Conservation (phyloP, 768 basidiomycete genomes). For the Lactifluus piperatus region DNA sequence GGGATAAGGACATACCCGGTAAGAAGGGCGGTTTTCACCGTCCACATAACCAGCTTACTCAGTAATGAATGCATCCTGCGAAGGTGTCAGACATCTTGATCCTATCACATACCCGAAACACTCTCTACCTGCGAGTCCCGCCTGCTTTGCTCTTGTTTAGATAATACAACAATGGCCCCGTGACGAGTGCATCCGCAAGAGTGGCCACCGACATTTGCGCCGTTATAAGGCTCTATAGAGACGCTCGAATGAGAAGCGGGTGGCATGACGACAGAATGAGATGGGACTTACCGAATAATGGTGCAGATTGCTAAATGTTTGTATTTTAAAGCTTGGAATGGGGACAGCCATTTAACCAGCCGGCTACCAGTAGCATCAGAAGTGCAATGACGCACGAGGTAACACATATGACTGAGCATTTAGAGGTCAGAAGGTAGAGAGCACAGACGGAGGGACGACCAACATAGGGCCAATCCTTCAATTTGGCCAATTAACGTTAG, state of each 20-base stretch:
- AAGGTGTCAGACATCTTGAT: not conserved
- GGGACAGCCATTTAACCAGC: not conserved
- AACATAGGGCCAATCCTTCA: constrained; percentile 1
- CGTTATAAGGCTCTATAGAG: not conserved
- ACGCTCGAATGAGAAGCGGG: not conserved
- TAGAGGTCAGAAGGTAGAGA: not conserved
- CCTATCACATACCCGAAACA: not conserved
- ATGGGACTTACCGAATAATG: not conserved
- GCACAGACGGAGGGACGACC: not conserved
- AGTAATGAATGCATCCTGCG: constrained; percentile 6
- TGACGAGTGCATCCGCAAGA: constrained; percentile 2
- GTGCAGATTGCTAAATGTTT: not conserved
- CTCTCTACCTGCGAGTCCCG: not conserved
- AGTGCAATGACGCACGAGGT: not conserved
- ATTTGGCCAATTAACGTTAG: not conserved
- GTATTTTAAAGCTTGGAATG: not conserved
- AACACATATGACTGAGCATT: not conserved
- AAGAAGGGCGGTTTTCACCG: constrained; percentile 4
- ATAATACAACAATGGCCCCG: constrained; percentile 12
- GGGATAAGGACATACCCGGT: constrained; percentile 1
- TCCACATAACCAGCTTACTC: constrained; percentile 5
- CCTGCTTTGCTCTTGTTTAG: constrained; percentile 1
- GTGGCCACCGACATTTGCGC: not conserved
- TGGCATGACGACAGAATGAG: not conserved
- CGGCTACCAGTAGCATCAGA: not conserved